A percentile compares a stretch with the other conserved stretches of the same genome.
phyloP scores from a whole-genome alignment of 306 rosid genomes.

The Rubus idaeus region DNA sequence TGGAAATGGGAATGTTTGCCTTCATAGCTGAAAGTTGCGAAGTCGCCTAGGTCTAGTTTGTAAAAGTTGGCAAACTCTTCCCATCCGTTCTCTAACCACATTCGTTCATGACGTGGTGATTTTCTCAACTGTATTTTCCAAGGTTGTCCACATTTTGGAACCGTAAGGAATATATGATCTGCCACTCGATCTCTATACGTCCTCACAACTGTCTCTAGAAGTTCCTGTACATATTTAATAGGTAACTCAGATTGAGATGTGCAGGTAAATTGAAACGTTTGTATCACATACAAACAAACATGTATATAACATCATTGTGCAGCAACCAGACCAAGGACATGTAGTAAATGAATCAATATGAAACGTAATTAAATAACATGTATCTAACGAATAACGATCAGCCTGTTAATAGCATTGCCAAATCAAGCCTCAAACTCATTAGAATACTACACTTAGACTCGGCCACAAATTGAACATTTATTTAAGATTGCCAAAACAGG shows the following conservation, averaged over 20 bases:
- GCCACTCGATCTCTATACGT: neutral
- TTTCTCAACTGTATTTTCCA: neutral
- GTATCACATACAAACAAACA: neutral
- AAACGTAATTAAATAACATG: neutral
- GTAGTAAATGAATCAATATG: neutral
- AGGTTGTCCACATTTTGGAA: neutral
- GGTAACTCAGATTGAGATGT: neutral
- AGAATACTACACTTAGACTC: neutral
- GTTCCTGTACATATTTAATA: neutral
- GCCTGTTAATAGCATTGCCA: neutral
- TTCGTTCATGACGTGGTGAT: neutral
- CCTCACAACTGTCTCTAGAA: neutral
- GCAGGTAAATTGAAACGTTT: neutral
- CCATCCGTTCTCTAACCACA: neutral
- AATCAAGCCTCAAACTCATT: neutral
- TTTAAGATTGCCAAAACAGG: neutral
- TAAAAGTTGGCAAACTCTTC: conserved; percentile 3
- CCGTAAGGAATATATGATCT: neutral
- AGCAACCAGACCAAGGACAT: neutral
- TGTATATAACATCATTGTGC: neutral
- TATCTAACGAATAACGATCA: neutral
- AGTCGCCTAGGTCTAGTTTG: neutral
- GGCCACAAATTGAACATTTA: neutral
- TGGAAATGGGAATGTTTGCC: neutral
- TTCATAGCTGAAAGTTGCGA: neutral